phyloP scores from a whole-genome alignment of 2,329 filamentous ascomycete species.

The Teratosphaeria zuluensis region DNA sequence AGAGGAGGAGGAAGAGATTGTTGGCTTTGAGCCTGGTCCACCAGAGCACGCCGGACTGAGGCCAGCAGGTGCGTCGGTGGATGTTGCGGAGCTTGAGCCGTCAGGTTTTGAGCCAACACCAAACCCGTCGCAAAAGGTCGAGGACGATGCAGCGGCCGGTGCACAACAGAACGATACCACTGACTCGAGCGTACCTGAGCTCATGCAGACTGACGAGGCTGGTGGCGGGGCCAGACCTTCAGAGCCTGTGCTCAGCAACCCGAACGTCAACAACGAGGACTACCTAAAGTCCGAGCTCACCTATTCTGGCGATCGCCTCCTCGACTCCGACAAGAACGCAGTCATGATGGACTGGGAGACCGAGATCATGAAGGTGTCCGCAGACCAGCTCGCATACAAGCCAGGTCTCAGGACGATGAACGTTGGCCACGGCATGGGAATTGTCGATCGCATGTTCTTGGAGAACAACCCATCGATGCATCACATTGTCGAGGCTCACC shows the following conservation, averaged over 20 bases:
- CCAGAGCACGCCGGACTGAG: constrained; percentile 7
- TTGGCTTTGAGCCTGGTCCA: constrained; percentile 23
- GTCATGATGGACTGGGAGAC: constrained; percentile 48
- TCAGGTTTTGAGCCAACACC: constrained; percentile 23
- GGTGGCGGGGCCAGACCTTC: constrained; percentile 14
- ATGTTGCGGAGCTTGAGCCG: constrained; percentile 2
- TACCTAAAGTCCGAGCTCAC: constrained; percentile 40
- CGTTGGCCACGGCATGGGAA: constrained; percentile 43
- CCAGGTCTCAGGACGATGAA: constrained; percentile 38
- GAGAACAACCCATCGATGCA: constrained; percentile 34
- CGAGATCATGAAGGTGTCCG: constrained; percentile 38
- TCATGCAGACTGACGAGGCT: constrained; percentile 18
- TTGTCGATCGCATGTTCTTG: constrained; percentile 40
- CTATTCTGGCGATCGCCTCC: constrained; percentile 37
- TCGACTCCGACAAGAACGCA: constrained; percentile 41
- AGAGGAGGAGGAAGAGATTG: constrained; percentile 27
- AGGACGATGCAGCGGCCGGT: constrained; percentile 7
- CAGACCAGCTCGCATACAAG: constrained; percentile 31
- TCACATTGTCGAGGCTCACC: constrained; percentile 45
- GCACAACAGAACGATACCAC: constrained; percentile 7
- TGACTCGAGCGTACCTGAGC: constrained; percentile 12
- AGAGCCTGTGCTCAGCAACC: constrained; percentile 21
- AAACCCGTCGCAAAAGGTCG: constrained; percentile 23
- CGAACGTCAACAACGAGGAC: constrained; percentile 35
- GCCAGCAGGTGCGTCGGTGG: background rate